Conservation (phyloP, 495 filamentous ascomycete species). For the Extremus antarcticus region DNA sequence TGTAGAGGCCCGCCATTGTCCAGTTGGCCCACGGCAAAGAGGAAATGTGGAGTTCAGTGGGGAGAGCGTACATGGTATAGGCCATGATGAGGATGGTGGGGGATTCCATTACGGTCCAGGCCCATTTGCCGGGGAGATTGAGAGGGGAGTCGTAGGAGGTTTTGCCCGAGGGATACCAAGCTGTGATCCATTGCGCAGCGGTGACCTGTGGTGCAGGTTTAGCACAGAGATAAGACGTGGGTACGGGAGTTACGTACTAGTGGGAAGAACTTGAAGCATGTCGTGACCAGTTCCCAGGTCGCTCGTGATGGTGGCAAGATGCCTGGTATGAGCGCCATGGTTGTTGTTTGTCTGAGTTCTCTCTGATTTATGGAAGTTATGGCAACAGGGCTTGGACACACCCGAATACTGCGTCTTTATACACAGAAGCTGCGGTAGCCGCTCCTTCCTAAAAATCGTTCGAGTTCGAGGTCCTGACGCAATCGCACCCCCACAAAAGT, state of each 20-base stretch:
- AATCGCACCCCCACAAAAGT: no score
- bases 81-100: conserved; percentile 64
- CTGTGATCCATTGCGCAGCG: conserved; percentile 32
- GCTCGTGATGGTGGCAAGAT: conserved; percentile 40
- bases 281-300: conserved; percentile 37
- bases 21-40: conserved; percentile 57
- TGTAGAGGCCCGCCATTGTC: conserved; percentile 51
- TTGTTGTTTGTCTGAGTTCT: no score
- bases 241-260: conserved; percentile 28
- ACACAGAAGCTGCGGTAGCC: no score
- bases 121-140: conserved; percentile 81
- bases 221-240: neutral
- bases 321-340: conserved; percentile 27
- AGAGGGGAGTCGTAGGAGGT: conserved; percentile 61
- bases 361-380: no score
- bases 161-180: conserved; percentile 53
- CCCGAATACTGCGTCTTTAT: no score
- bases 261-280: conserved; percentile 38
- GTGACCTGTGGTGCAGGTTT: conserved; percentile 26
- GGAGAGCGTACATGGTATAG: conserved; percentile 61
- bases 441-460: no score
- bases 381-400: no score
- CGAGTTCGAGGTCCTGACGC: neutral
- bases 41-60: conserved; percentile 38
- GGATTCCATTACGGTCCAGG: conserved; percentile 80